These are phyloP conservation scores for Lactifluus subvellereus DNA, from an alignment of 768 basidiomycete species.

Conservation along the genomic window DNA sequence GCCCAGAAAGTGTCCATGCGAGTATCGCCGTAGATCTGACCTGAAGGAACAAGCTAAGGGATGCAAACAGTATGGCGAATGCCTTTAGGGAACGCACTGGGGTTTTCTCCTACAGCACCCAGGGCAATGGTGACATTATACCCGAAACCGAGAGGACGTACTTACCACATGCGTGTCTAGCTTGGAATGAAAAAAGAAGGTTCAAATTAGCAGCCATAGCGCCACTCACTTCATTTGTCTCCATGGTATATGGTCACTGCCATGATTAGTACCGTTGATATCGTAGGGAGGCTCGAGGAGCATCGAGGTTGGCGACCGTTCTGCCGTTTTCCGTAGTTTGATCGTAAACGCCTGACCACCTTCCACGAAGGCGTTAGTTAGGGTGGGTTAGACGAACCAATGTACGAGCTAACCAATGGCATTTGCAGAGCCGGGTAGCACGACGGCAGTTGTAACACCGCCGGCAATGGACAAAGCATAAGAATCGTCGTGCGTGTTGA, in stretches of 20 bases:
- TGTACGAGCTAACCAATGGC: slow-evolving; percentile 8
- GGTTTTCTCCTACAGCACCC: slow-evolving; percentile 49
- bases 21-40: slow-evolving; percentile 28
- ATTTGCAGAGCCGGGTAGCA: slow-evolving; percentile 66
- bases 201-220: not conserved
- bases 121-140: slow-evolving; percentile 1
- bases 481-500: slow-evolving; percentile 77
- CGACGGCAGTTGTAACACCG: slow-evolving; percentile 70
- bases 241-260: slow-evolving; percentile 48
- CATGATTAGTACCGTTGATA: slow-evolving; percentile 46
- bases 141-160: not conserved
- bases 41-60: slow-evolving; percentile 15
- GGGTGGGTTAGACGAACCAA: not conserved
- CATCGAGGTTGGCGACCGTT: slow-evolving; percentile 68
- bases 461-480: slow-evolving; percentile 68
- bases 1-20: slow-evolving; percentile 74
- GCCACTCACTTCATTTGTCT: slow-evolving; percentile 66
- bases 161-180: slow-evolving; percentile 56
- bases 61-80: not conserved
- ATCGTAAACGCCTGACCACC: slow-evolving; percentile 75
- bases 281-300: slow-evolving; percentile 68
- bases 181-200: slow-evolving; percentile 1
- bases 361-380: slow-evolving; percentile 24
- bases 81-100: slow-evolving; percentile 29
- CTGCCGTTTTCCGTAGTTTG: slow-evolving; percentile 67